These are phyloP conservation scores for Bondarzewia mesenterica DNA, from an alignment of 1,284 basidiomycete species.

Conservation along the genomic window DNA sequence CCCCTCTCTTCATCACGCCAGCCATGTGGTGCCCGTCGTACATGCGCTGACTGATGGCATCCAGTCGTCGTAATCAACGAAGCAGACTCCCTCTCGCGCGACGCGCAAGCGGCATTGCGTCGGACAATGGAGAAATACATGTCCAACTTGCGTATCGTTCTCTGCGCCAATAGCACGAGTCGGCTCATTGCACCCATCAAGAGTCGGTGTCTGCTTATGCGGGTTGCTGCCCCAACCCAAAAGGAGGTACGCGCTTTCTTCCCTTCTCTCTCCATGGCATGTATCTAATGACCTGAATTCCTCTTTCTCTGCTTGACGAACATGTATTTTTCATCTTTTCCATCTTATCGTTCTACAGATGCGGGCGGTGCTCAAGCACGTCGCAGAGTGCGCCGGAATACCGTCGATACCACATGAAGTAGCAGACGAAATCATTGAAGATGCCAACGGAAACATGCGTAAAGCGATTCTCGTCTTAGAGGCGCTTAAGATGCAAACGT, in stretches of 20 bases:
- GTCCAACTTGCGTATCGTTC: slow-evolving; percentile 93
- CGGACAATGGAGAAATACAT: slow-evolving; percentile 99
- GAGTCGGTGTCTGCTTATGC: slow-evolving; percentile 88
- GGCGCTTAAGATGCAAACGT: slow-evolving; percentile 94
- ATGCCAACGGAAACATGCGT: slow-evolving; percentile 87
- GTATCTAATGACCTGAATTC: neutral
- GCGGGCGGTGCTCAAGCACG: slow-evolving; percentile 69
- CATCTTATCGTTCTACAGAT: slow-evolving; percentile 40
- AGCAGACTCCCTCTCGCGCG: slow-evolving; percentile 89
- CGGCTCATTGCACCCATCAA: slow-evolving; percentile 97
- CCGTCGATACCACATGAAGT: slow-evolving; percentile 67
- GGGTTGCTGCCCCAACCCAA: slow-evolving; percentile 82
- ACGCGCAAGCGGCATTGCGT: slow-evolving; percentile 94
- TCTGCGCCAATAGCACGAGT: slow-evolving; percentile 96
- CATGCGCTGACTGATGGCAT: slow-evolving; percentile 2
- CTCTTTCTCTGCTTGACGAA: neutral
- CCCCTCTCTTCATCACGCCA: too few relatives aligned
- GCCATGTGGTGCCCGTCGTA: too few relatives aligned
- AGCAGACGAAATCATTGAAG: slow-evolving; percentile 65
- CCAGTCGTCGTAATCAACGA: slow-evolving; percentile 98
- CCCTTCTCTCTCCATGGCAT: neutral
- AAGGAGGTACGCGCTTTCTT: slow-evolving; percentile 72
- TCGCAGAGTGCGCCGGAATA: slow-evolving; percentile 81
- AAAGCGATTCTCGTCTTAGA: slow-evolving; percentile 95
- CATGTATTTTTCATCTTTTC: neutral